Percentiles rank a stretch among this genome's conserved stretches.
Conservation (phyloP, 2,329 filamentous ascomycete genomes). For the Didymosphaeria variabile region DNA sequence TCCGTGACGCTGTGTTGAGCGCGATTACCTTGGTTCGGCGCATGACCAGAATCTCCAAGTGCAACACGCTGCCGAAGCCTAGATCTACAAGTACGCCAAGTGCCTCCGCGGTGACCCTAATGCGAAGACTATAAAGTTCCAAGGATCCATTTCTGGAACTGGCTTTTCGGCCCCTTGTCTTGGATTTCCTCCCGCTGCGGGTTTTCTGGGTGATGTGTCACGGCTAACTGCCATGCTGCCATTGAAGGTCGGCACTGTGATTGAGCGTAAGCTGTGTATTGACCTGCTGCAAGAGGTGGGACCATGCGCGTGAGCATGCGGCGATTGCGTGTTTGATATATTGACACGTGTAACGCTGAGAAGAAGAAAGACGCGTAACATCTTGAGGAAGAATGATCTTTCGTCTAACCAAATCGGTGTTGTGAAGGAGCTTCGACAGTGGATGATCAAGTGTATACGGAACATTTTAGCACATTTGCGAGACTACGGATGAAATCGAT, state of each 20-base stretch:
- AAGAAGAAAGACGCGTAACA: neutral
- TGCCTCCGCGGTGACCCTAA: neutral
- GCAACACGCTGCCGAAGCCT: no score
- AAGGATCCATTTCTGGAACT: neutral
- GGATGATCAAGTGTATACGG: neutral
- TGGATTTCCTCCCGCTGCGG: neutral
- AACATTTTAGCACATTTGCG: neutral
- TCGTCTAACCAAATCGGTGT: neutral
- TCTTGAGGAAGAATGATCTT: neutral
- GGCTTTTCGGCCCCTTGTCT: conserved; percentile 1
- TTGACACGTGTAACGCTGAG: neutral
- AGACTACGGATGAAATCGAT: neutral
- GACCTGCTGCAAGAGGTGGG: conserved; percentile 6
- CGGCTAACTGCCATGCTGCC: conserved; percentile 13
- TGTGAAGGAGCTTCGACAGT: neutral
- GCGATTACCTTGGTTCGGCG: neutral
- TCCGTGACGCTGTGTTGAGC: neutral
- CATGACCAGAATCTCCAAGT: neutral
- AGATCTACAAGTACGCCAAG: conserved; percentile 10
- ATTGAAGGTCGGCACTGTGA: neutral
- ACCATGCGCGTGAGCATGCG: conserved; percentile 3
- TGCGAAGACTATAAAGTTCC: neutral
- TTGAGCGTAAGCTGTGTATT: conserved; percentile 14
- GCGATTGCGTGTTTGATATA: conserved; percentile 13
- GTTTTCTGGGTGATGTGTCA: conserved; percentile 10